A percentile compares a stretch with the other conserved stretches of the same genome.
phyloP scores from a whole-genome alignment of 495 filamentous ascomycete genomes.

The Letharia lupina region DNA sequence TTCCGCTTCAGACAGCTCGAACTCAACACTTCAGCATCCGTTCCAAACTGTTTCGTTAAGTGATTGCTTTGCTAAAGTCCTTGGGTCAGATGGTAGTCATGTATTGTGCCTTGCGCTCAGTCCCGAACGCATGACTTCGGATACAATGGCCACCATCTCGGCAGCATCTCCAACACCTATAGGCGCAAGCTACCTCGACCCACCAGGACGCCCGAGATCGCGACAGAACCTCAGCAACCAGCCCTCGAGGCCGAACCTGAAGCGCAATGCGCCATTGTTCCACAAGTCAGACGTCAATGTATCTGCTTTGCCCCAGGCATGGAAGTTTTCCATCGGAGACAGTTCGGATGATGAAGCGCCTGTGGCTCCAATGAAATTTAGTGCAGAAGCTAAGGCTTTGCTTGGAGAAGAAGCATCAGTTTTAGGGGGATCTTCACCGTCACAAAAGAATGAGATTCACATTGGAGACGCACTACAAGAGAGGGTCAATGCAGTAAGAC shows the following conservation, averaged over 20 bases:
- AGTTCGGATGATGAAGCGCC: conserved; percentile 70
- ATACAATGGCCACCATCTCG: conserved; percentile 19
- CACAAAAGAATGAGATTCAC: conserved; percentile 36
- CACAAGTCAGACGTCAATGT: conserved; percentile 16
- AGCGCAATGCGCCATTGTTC: conserved; percentile 18
- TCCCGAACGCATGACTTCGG: background rate
- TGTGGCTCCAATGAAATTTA: conserved; percentile 62
- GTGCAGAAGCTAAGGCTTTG: conserved; percentile 68
- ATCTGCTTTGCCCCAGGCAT: conserved; percentile 14
- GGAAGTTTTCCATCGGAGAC: conserved; percentile 42
- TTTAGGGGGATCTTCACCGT: conserved; percentile 44
- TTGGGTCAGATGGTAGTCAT: background rate
- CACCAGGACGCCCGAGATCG: conserved; percentile 14
- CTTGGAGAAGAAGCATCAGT: conserved; percentile 54
- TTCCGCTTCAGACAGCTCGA: background rate
- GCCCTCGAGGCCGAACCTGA: conserved; percentile 23
- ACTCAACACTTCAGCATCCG: background rate
- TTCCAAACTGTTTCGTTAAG: background rate
- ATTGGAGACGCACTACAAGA: conserved; percentile 28
- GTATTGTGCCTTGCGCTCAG: background rate
- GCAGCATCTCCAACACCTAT: conserved; percentile 24
- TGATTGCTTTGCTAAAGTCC: background rate
- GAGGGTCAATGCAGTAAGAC: conserved; percentile 4
- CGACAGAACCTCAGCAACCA: conserved; percentile 15
- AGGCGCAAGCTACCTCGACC: conserved; percentile 18